Base-by-base conservation (phyloP, 345 rosid genomes). In the Conringia planisiliqua region DNA sequence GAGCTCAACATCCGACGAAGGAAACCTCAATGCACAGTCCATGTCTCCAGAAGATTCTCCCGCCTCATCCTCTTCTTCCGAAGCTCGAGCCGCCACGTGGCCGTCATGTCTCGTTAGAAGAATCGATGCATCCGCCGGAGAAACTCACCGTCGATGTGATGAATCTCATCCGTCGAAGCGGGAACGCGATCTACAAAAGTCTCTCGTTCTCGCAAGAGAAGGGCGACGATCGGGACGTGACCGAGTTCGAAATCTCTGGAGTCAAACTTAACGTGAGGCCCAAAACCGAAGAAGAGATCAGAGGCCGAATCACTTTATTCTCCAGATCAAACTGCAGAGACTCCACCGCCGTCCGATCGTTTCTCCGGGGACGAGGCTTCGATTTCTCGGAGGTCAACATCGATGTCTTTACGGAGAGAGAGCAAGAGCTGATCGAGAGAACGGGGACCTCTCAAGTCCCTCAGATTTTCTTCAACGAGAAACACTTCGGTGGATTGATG, bases 271-370 rank as follows among this genome's bases (percentile, higher is more conserved):
- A 85, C 8, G 99, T 86, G 47, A 85, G 74, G 77, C 73, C 78
- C 20, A 90, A 91, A 69, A 56, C 57, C 77, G 86, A 81, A 14
- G 81, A 80, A 2, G 74, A 67, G 16, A 57, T 85, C 26, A 86
- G 59, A 46, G 97, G 97, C 1, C 83, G 86, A 1, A 72, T 92
- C 46, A 84, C 86, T 56, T 84, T 90, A 72, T 92, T 90, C 80
- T 87, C 97, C 2, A 82, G 88, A 71, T 95, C 99, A 0, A 89
- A 90, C 33, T 89, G 97, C 80, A 57, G 97, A 33, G 97, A 95
- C 36, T 86, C 88, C 54, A 85, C 89, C 0, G 97, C 99, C 3
- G 96, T 88, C 14, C 85, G 99, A 13, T 80, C 76, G 5, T 89
- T 90, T 56, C 66, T 95, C n/a, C 76, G 84, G 17, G 82, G 88